Evolutionary conservation across 2,329 filamentous ascomycete species (phyloP).

Genomic region (Sarocladiaceae sp.): DNA sequence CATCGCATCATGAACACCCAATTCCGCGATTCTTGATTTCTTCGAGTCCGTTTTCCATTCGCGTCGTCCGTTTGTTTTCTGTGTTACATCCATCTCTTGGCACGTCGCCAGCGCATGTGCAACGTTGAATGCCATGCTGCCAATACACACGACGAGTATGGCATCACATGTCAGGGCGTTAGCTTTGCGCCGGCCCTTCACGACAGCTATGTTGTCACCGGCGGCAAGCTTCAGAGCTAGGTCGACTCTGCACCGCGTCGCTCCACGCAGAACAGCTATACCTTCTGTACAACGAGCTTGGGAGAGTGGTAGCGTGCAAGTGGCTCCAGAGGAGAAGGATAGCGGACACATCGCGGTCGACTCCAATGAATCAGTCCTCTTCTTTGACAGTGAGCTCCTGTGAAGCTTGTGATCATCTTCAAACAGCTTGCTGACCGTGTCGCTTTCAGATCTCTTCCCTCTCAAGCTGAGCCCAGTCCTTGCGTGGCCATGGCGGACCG

Average conservation of each 20-base stretch:
- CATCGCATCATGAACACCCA: neutral
- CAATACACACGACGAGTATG: neutral
- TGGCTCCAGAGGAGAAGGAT: slow-evolving; percentile 50
- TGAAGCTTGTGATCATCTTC: neutral
- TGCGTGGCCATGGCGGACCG: slow-evolving; percentile 39
- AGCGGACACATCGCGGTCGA: slow-evolving; percentile 77
- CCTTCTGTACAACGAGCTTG: slow-evolving; percentile 8
- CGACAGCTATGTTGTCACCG: neutral
- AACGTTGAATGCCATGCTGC: neutral
- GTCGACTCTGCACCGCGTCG: neutral
- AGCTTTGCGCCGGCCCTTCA: slow-evolving; percentile 1
- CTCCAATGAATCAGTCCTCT: slow-evolving; percentile 77
- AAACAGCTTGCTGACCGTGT: neutral
- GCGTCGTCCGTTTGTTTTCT: neutral
- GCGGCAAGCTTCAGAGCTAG: neutral
- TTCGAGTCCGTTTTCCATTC: neutral
- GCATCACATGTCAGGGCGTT: neutral
- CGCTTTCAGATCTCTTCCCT: slow-evolving; percentile 70
- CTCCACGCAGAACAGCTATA: neutral
- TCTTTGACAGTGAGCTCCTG: slow-evolving; percentile 75
- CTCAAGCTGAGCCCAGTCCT: slow-evolving; percentile 57
- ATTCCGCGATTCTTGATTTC: neutral
- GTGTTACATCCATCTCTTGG: neutral
- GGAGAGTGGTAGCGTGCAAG: slow-evolving; percentile 15
- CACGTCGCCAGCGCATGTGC: neutral